Evolutionary conservation across 2,329 filamentous ascomycete species (phyloP), one percentile per base, ranked within the genome.

Genomic region (Scedosporium minutisporum): DNA sequence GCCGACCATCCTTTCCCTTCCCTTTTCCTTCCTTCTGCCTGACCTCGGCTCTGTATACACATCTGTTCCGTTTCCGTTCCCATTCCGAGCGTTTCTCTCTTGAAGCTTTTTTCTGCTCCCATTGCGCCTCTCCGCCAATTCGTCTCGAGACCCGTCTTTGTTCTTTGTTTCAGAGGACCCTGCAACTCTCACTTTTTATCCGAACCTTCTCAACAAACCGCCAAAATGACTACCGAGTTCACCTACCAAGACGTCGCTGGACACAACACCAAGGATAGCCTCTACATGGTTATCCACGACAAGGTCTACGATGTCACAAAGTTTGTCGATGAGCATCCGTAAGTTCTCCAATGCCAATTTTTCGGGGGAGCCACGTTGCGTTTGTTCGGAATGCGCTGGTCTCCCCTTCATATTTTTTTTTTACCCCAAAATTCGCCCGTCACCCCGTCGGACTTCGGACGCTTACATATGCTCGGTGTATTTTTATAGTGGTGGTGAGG

Each of bases 281-380:
- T 96, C 67, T 96, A 84, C 80, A 75, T 97, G 71, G 88, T 97
- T 67, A 86, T 99, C 71, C 91, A 97, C 80, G 93, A 96, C 78
- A 96, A 96, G 82, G 87, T 99, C 80, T 99, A 97, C 85, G 86
- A 97, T 77, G 78, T 82, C 74, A 84, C 87, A 71, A 89, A 87
- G 77, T 99, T 99, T 78, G 82, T 97, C 69, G 93, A 97, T 75
- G 95, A 99, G 87, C 95, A 99, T 77, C 95, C 95, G 85, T 88
- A 81, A 79, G 85, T 84, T 60, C 63, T 63, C 67, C 73, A 97
- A 93, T 70, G 95, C 7, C 14, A 18, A 23, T 14, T 53, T 57
- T 57, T 41, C 23, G 18, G 14, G 29, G 57, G 16, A 3, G 29
- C 25, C 14, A 59, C 55, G 1, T 33, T 1, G 23, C 51, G 23